Base-by-base conservation (phyloP, 1,284 basidiomycete species). In the Ceratorhiza oryzae-sativae region DNA sequence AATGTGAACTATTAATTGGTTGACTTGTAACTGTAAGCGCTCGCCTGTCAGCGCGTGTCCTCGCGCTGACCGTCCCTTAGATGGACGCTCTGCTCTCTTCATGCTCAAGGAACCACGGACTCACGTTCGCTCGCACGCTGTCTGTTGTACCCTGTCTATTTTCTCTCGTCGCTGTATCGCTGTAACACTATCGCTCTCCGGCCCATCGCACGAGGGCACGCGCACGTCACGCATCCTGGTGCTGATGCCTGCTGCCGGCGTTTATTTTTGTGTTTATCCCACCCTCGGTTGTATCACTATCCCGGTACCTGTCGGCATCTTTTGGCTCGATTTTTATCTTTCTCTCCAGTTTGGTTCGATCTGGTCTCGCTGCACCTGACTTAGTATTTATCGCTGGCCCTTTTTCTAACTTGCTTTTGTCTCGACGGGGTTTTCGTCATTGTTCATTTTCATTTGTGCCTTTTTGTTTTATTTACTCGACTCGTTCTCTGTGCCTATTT, bases 251-350 rank as follows among this genome's bases (percentile, higher is more conserved):
- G 56, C 36, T 59, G 56, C 56, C 56, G 56, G 56, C 51, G 56
- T 42, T 59, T 58, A 36, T 58, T 58, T 45, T 18, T 36, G 39
- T 59, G 32, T 59, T 59, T 59, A 59, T 59, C 56, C 25, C 56
- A 59, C 56, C 30, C 36, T 65, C 30, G 61, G 61, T 65, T 65
- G 61, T 65, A 65, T 65, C 45, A 65, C 61, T 65, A 65, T 61
- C 61, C 51, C 32, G 25, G 46, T 51, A 23, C 36, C 48, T 65
- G 51, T 55, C 51, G 48, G 45, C 61, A 30, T 36, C n/a, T n/a
- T n/a, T n/a, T 18, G n/a, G 32, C 45, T 48, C 20, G 63, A 41
- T 67, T 39, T 67, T 67, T 67, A 67, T 67, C 63, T 20, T n/a
- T 45, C 30, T 20, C 32, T 45, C 30, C 61, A 63, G 46, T 51